A percentile compares a stretch with the other conserved stretches of the same genome.
phyloP scores from a whole-genome alignment of 345 rosid species.

The Arabis hirsuta region DNA sequence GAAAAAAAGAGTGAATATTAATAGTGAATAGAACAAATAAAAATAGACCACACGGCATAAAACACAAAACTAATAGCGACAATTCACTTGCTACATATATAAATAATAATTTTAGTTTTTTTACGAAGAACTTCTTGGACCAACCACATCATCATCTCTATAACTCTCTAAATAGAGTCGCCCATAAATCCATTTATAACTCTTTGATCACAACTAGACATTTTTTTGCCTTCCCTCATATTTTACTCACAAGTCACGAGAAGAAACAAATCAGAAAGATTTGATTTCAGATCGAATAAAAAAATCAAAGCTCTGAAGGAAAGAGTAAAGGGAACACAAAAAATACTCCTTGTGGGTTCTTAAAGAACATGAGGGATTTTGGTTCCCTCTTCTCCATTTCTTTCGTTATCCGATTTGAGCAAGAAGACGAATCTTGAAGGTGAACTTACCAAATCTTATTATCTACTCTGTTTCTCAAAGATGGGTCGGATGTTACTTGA shows the following conservation, averaged over 20 bases:
- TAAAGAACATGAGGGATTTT: conserved; percentile 14
- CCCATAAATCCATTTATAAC: conserved; percentile 35
- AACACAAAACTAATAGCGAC: conserved; percentile 28
- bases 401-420: conserved; percentile 5
- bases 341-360: not conserved
- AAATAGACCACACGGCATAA: not conserved
- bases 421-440: conserved; percentile 30
- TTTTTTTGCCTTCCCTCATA: conserved; percentile 12
- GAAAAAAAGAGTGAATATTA: no score
- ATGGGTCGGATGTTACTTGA: conserved; percentile 43
- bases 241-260: conserved; percentile 36
- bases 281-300: conserved; percentile 24
- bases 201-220: conserved; percentile 23
- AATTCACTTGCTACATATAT: conserved; percentile 37
- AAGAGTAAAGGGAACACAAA: conserved; percentile 4
- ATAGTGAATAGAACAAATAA: not conserved
- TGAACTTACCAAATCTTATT: conserved; percentile 10
- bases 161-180: conserved; percentile 25
- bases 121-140: conserved; percentile 24
- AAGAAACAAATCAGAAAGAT: conserved; percentile 20
- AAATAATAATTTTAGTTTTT: not conserved
- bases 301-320: conserved; percentile 9
- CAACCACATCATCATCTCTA: conserved; percentile 34
- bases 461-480: conserved; percentile 25
- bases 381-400: conserved; percentile 11